A percentile compares a stretch with the other conserved stretches of the same genome.
Conservation (phyloP, 2,329 filamentous ascomycete genomes). For the Beauveria rudraprayagi region DNA sequence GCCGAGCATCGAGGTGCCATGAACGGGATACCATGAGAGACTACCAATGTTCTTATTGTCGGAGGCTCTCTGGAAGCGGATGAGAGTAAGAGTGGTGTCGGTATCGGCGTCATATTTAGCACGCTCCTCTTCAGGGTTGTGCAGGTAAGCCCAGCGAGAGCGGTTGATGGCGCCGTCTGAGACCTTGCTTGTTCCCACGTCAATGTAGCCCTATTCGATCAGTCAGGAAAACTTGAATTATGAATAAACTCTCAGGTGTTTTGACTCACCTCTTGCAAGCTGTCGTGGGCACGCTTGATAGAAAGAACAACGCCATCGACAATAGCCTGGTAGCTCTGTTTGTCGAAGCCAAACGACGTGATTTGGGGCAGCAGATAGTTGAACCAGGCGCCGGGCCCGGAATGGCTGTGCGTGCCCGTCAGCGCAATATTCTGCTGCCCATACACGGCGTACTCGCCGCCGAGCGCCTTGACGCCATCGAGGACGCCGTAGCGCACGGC, state of each 20-base stretch:
- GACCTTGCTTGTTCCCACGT: constrained; percentile 61
- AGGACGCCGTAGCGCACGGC: constrained; percentile 83
- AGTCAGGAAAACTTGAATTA: neutral
- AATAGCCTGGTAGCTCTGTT: constrained; percentile 81
- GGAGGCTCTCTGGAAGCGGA: constrained; percentile 67
- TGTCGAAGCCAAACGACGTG: constrained; percentile 76
- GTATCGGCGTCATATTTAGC: constrained; percentile 50
- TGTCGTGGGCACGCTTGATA: constrained; percentile 67
- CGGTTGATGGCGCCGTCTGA: constrained; percentile 78
- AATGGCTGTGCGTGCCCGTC: constrained; percentile 88
- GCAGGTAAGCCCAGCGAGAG: constrained; percentile 78
- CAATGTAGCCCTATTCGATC: constrained; percentile 51
- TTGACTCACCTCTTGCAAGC: constrained; percentile 33
- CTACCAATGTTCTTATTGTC: constrained; percentile 73
- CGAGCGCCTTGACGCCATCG: constrained; percentile 60
- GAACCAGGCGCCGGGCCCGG: constrained; percentile 84
- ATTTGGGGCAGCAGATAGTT: constrained; percentile 93
- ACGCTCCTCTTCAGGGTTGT: constrained; percentile 73
- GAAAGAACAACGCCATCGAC: constrained; percentile 79
- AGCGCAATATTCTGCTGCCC: constrained; percentile 75
- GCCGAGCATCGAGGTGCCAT: constrained; percentile 83
- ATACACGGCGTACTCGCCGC: constrained; percentile 66
- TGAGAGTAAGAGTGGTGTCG: constrained; percentile 59
- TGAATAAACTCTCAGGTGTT: no score
- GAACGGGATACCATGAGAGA: constrained; percentile 84